Conservation (phyloP, 306 rosid species). For the Alnus glutinosa region DNA sequence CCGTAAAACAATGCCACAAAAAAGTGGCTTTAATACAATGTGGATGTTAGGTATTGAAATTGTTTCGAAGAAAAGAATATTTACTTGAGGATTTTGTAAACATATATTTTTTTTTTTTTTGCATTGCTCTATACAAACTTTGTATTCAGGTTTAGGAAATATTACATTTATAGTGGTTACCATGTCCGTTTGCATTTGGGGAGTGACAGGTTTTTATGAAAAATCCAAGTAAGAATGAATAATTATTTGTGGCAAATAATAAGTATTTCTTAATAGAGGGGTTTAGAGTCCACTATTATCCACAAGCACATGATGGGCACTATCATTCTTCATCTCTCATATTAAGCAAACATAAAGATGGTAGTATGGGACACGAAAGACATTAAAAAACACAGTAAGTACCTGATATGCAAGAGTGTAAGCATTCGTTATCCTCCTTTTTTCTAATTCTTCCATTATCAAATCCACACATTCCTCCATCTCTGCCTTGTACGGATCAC, state of each 20-base stretch:
- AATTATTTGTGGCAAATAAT: not conserved
- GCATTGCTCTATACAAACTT: too few relatives aligned
- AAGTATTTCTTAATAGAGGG: not conserved
- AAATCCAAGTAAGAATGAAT: not conserved
- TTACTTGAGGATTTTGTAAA: too few relatives aligned
- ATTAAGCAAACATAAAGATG: not conserved
- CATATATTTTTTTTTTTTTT: too few relatives aligned
- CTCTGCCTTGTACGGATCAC: conserved; percentile 97
- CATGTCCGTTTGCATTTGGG: too few relatives aligned
- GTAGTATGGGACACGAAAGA: not conserved
- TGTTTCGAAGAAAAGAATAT: too few relatives aligned
- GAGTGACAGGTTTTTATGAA: too few relatives aligned
- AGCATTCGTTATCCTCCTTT: conserved; percentile 66
- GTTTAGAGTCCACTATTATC: not conserved
- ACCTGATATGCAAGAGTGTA: conserved; percentile 98
- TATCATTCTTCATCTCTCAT: not conserved
- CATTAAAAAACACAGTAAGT: not conserved
- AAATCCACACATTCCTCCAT: conserved; percentile 96
- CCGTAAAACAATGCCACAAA: too few relatives aligned
- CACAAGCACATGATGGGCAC: not conserved
- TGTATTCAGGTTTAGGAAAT: too few relatives aligned
- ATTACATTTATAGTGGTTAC: too few relatives aligned
- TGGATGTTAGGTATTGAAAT: too few relatives aligned
- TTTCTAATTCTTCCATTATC: conserved; percentile 91
- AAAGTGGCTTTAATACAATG: too few relatives aligned